Evolutionary conservation across 2,329 filamentous ascomycete species (phyloP).

Genomic region (Escovopsis sp.): DNA sequence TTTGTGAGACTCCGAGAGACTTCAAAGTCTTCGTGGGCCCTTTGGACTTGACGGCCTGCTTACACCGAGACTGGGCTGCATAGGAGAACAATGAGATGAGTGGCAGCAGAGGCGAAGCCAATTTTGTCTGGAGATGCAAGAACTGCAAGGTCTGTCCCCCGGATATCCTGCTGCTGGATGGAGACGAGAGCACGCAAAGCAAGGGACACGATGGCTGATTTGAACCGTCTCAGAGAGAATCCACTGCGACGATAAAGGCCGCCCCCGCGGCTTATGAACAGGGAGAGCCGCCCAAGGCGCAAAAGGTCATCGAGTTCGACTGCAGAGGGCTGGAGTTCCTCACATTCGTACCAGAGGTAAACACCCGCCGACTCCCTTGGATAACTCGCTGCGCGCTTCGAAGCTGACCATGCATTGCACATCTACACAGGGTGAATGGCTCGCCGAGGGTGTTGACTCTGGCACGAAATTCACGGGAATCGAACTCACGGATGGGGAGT

Average conservation of each 20-base stretch:
- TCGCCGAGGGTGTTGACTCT: constrained; percentile 69
- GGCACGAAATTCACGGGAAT: constrained; percentile 68
- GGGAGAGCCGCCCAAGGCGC: constrained; percentile 54
- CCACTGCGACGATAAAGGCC: constrained; percentile 70
- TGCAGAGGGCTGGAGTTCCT: constrained; percentile 87
- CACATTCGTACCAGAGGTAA: constrained; percentile 79
- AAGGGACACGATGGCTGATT: neutral
- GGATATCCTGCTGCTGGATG: neutral
- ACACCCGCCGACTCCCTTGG: neutral
- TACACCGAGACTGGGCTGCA: neutral
- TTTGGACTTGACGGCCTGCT: constrained; percentile 4
- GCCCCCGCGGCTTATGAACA: constrained; percentile 59
- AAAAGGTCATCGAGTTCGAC: constrained; percentile 81
- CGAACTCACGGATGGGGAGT: constrained; percentile 79
- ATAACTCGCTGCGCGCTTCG: too few relatives aligned
- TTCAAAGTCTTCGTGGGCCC: too few relatives aligned
- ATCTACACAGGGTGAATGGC: constrained; percentile 62
- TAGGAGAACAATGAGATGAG: constrained; percentile 85
- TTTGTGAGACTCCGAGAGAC: constrained; percentile 46
- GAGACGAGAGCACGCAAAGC: neutral
- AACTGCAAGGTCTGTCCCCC: constrained; percentile 65
- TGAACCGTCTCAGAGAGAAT: constrained; percentile 47
- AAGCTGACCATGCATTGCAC: neutral
- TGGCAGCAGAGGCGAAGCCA: constrained; percentile 86
- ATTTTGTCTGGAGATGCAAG: constrained; percentile 99